These are phyloP conservation scores for Sporothrix luriei DNA, from an alignment of 2,329 filamentous ascomycete genomes.

Conservation along the genomic window DNA sequence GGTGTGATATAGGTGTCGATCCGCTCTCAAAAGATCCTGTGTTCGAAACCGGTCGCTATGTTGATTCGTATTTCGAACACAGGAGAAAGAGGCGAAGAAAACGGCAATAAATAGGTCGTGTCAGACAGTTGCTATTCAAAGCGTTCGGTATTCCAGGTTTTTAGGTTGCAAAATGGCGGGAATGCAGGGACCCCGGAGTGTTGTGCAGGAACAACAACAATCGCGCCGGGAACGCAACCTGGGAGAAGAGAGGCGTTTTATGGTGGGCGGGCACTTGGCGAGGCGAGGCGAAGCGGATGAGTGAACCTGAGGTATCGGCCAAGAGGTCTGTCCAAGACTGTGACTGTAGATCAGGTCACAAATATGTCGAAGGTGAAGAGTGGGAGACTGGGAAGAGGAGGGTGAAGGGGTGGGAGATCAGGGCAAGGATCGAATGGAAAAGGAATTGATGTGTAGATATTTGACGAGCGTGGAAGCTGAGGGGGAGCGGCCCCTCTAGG, in stretches of 20 bases:
- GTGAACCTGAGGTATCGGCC: conserved; percentile 12
- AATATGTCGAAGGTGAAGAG: not conserved
- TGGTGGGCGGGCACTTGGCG: not conserved
- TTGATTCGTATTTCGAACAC: not conserved
- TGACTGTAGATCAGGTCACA: conserved; percentile 22
- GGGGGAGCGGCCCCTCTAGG: conserved; percentile 17
- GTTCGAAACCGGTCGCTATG: not conserved
- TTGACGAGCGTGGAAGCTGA: conserved; percentile 15
- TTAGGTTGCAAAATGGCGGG: conserved; percentile 13
- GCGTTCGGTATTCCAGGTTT: conserved; percentile 11
- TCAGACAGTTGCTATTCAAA: conserved; percentile 18
- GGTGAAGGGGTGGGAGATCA: conserved; percentile 13
- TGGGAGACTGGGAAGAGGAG: conserved; percentile 10
- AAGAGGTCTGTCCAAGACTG: conserved; percentile 24
- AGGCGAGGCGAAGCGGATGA: conserved; percentile 13
- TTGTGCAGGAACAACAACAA: conserved; percentile 16
- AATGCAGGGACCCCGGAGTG: conserved; percentile 28
- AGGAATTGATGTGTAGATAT: conserved; percentile 32
- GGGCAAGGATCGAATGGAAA: conserved; percentile 25
- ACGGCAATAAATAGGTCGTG: conserved; percentile 22
- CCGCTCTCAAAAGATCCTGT: not conserved
- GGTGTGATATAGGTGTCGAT: conserved; percentile 15
- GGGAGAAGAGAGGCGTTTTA: conserved; percentile 13
- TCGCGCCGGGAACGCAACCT: not conserved
- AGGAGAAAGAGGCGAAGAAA: conserved; percentile 6